phyloP scores from a whole-genome alignment of 2,329 filamentous ascomycete species.

The Claviceps sp. region DNA sequence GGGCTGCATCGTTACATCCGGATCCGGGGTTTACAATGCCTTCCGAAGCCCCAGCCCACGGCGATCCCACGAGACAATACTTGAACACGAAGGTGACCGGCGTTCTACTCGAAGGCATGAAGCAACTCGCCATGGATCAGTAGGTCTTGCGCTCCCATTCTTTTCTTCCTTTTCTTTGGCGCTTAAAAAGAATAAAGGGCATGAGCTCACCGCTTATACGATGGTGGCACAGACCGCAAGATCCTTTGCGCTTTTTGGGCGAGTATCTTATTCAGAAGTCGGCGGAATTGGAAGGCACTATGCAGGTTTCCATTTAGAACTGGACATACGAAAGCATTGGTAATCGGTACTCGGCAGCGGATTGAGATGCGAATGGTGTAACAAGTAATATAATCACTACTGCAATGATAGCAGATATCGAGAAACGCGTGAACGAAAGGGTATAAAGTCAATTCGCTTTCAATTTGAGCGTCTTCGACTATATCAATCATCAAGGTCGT shows the following conservation, averaged over 20 bases:
- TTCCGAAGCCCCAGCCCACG: conserved; percentile 46
- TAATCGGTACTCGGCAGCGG: background rate
- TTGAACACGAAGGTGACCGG: conserved; percentile 59
- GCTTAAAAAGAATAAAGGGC: background rate
- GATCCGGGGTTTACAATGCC: conserved; percentile 42
- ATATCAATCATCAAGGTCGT: conserved; percentile 15
- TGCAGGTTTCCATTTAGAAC: background rate
- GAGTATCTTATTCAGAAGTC: conserved; percentile 59
- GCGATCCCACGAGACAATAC: conserved; percentile 56
- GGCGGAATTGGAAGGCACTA: conserved; percentile 43
- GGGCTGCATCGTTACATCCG: conserved; percentile 44
- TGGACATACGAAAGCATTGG: too few relatives aligned
- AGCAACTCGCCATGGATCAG: conserved; percentile 56
- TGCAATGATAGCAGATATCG: background rate
- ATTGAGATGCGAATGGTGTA: conserved; percentile 5
- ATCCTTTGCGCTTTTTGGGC: conserved; percentile 55
- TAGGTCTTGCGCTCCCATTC: conserved; percentile 33
- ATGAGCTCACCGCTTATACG: background rate
- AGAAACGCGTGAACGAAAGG: background rate
- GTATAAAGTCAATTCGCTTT: conserved; percentile 15
- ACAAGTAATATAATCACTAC: background rate
- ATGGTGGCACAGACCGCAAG: conserved; percentile 37
- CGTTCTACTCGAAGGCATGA: conserved; percentile 61
- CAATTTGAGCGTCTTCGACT: conserved; percentile 19
- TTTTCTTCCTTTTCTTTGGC: background rate